Base-by-base conservation (phyloP, 78 protist species). In the Dictyostelium purpureum region DNA sequence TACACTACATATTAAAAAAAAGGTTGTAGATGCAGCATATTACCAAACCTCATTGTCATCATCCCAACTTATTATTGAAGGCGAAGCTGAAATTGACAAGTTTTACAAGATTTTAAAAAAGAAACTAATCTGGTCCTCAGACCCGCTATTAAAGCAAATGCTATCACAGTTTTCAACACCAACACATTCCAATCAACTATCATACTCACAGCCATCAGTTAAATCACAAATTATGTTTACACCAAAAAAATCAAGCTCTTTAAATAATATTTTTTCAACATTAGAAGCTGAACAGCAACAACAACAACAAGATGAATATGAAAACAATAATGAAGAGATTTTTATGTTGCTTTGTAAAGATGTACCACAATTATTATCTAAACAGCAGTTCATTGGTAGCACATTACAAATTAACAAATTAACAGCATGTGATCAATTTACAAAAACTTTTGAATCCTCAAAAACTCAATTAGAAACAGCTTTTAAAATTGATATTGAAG, bases 1-100 rank as follows among this genome's bases (percentile, higher is more conserved):
- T 33, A 42, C n/a, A 33, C n/a, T 63, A 38, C 21, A 59, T 12
- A 24, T 42, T 10, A 52, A 5, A 6, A 81, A 52, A 47, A 85
- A 70, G 42, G 31, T 28, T n/a, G 19, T 85, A 11, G 92, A 85
- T 61, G 77, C 82, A 33, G 65, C 92, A 2, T 73, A 73, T 14
- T 85, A 73, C 33, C 92, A 85, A 45, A 47, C 80, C 19, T 77
- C 80, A 4, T n/a, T 45, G n/a, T 85, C 92, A 11, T 73, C 83
- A 7, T 57, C 92, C 10, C 47, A 71, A 14, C 21, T 42, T 6
- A 33, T 73, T 3, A 77, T 85, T 19, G 28, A 37, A 19, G 78
- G 69, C 14, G 5, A 33, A 12, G 77, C 71, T 26, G 35, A 73
- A 11, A 28, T 85, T 19, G 82, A 28, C 6, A 74, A 74, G 47